These are phyloP conservation scores for Exophiala alcalophila DNA, from an alignment of 2,329 filamentous ascomycete species.

Conservation along the genomic window DNA sequence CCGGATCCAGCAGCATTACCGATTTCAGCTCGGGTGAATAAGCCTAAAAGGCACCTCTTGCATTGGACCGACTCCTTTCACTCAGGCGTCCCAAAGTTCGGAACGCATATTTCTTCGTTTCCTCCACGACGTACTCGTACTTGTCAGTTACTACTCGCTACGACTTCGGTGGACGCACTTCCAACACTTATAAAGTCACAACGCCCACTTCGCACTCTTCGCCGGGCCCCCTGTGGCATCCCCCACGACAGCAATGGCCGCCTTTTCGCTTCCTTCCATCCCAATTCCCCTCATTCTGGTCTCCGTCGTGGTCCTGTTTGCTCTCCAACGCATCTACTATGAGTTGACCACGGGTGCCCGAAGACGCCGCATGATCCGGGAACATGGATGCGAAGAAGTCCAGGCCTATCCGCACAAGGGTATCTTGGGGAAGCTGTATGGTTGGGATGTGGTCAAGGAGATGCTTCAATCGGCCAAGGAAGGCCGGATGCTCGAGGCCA, in stretches of 20 bases:
- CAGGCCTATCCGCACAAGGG: slow-evolving; percentile 49
- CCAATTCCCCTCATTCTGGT: slow-evolving; percentile 16
- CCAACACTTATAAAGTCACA: too few species aligned
- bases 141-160: too few species aligned
- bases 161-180: too few species aligned
- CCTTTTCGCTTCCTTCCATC: slow-evolving; percentile 9
- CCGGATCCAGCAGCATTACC: too few species aligned
- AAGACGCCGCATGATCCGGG: slow-evolving; percentile 24
- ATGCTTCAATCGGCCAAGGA: slow-evolving; percentile 19
- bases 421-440: slow-evolving; percentile 25
- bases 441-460: slow-evolving; percentile 25
- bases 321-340: slow-evolving; percentile 19
- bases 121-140: too few species aligned
- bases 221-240: too few species aligned
- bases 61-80: too few species aligned
- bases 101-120: too few species aligned
- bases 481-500: slow-evolving; percentile 23
- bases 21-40: too few species aligned
- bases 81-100: too few species aligned
- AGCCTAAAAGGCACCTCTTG: too few species aligned
- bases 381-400: slow-evolving; percentile 50
- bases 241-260: slow-evolving; percentile 15
- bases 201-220: too few species aligned
- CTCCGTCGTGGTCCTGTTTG: slow-evolving; percentile 14
- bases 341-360: slow-evolving; percentile 26